Evolutionary conservation across 2,329 filamentous ascomycete genomes (phyloP).

Genomic region (Neofusicoccum cordaticola): DNA sequence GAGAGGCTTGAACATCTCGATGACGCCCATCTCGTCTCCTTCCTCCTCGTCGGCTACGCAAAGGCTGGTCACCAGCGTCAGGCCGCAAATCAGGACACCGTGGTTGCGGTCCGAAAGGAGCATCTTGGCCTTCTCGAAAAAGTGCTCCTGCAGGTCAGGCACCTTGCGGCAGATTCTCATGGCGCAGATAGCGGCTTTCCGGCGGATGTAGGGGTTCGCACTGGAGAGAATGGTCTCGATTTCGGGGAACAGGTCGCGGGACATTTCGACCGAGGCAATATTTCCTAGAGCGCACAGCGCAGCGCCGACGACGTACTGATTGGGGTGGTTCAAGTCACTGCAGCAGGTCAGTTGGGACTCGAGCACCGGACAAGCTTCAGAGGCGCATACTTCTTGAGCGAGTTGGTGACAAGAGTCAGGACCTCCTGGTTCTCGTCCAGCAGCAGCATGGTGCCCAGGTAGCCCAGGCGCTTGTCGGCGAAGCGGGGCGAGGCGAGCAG

Average conservation of each 20-base stretch:
- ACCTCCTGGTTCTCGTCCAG: constrained; percentile 99
- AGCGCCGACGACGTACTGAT: constrained; percentile 96
- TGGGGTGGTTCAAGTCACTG: constrained; percentile 93
- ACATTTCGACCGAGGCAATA: constrained; percentile 98
- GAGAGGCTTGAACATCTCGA: constrained; percentile 86
- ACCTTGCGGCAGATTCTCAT: constrained; percentile 99
- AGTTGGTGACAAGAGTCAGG: constrained; percentile 94
- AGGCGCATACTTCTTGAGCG: constrained; percentile 79
- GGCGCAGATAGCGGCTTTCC: constrained; percentile 96
- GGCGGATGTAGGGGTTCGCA: constrained; percentile 94
- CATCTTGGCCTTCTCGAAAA: constrained; percentile 86
- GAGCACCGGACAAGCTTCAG: neutral
- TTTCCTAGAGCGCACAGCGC: constrained; percentile 95
- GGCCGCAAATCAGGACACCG: constrained; percentile 85
- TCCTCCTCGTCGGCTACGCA: constrained; percentile 95
- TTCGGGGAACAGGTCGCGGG: constrained; percentile 91
- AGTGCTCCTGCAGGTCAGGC: constrained; percentile 94
- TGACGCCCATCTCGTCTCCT: constrained; percentile 81
- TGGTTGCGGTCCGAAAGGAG: constrained; percentile 92
- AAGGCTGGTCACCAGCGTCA: constrained; percentile 86
- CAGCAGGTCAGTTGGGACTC: constrained; percentile 18
- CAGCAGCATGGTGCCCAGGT: constrained; percentile 91
- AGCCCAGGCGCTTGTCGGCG: constrained; percentile 93
- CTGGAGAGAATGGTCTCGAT: constrained; percentile 89
- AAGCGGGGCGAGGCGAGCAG: constrained; percentile 94